A percentile compares a stretch with the other conserved stretches of the same genome.
Conservation (phyloP, 1,139 yeast genomes). For the Trichomonascaceae sp. region DNA sequence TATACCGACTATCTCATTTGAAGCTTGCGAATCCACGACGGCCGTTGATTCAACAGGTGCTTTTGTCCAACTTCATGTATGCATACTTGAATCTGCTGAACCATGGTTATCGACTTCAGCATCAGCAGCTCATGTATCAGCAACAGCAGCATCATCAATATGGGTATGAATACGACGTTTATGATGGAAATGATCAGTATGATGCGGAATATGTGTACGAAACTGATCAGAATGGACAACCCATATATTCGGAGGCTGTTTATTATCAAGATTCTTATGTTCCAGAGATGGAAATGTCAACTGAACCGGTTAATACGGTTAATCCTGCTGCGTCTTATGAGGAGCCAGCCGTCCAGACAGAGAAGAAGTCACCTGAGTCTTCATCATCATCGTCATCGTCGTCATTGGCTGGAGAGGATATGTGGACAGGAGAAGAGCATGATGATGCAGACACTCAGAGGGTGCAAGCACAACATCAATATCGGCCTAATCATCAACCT, state of each 20-base stretch:
- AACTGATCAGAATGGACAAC: constrained; percentile 12
- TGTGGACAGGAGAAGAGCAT: constrained; percentile 24
- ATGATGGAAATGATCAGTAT: constrained; percentile 11
- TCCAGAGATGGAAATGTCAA: background rate
- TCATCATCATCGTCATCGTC: constrained; percentile 25
- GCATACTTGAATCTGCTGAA: constrained; percentile 91
- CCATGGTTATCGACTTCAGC: constrained; percentile 46
- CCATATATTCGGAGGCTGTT: background rate
- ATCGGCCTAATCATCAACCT: constrained; percentile 12
- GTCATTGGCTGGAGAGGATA: constrained; percentile 22
- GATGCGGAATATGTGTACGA: constrained; percentile 12
- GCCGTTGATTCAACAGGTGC: constrained; percentile 84
- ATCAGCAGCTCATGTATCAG: constrained; percentile 24
- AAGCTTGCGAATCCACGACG: constrained; percentile 91
- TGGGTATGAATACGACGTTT: constrained; percentile 14
- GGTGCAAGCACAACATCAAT: constrained; percentile 2
- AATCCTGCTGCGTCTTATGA: background rate
- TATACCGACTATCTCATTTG: constrained; percentile 83
- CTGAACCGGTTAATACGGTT: background rate
- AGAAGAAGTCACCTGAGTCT: constrained; percentile 16
- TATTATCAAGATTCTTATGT: constrained; percentile 1
- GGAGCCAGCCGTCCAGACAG: background rate
- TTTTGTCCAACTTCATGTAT: constrained; percentile 93
- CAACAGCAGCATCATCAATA: constrained; percentile 19
- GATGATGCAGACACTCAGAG: constrained; percentile 5